Evolutionary conservation across 78 protist genomes (phyloP), one percentile per base, ranked within the genome.

Genomic region (Mastigamoeba balamuthi): DNA sequence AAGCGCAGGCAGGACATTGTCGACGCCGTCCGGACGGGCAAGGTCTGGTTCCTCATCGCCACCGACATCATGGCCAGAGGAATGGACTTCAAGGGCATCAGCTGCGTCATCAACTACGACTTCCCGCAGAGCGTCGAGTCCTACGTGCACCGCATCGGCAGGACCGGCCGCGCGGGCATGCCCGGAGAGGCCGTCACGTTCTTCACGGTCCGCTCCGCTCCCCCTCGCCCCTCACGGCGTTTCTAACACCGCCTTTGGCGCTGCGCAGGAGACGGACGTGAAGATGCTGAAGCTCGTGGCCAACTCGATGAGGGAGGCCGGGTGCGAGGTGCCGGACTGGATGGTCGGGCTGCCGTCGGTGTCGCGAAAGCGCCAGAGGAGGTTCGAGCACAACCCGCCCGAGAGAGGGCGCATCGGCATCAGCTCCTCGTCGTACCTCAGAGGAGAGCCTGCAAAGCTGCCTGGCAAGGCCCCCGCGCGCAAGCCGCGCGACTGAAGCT

Each of bases 51-150:
- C 1, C 74, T 97, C 8, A 88, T 97, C 53, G 74, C 93, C 40
- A 97, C 99, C n/a, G 97, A 95, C 29, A 76, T 95, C 30, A 69
- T 96, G 74, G 92, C 93, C 7, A 86, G 99, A n/a, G 99, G 99
- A 37, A 87, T 97, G 84, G 99, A 97, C 73, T 92, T 97, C 78
- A 88, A 77, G 25, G 94, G 95, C 66, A 91, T 95, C 10, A 41
- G 36, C 33, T 35, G 68, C 17, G 97, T 95, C 37, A 86, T 95
- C 84, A 95, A 95, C 84, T 95, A 78, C 40, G 99, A 96, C 74
- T 92, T 96, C 64, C 99, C 99, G 0, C 77, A 85, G 28, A 85
- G 79, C 0, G 6, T 80, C 0, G 81, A 77, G 8, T 30, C 53
- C 0, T 86, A 86, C 71, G 74, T 91, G 44, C 95, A 91, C 48